A percentile compares a stretch with the other conserved stretches of the same genome.
Conservation (phyloP, 495 filamentous ascomycete genomes). For the Podospora sp. region DNA sequence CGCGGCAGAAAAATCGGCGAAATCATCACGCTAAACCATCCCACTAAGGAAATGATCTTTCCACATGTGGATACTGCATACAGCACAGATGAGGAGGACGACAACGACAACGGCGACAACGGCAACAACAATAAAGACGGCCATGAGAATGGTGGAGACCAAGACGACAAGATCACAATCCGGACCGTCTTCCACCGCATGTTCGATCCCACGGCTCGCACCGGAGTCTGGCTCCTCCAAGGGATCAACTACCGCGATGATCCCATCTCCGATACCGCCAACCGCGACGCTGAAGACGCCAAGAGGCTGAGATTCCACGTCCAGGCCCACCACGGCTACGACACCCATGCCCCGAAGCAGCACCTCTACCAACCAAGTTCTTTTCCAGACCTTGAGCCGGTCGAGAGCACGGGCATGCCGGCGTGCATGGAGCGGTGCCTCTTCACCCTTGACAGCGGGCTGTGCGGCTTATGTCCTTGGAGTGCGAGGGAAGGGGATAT, state of each 20-base stretch:
- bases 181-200: neutral
- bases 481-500: slow-evolving; percentile 15
- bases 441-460: neutral
- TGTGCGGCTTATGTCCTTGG: slow-evolving; percentile 16
- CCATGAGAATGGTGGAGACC: too few relatives aligned
- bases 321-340: slow-evolving; percentile 2
- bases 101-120: too few relatives aligned
- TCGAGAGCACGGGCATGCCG: neutral
- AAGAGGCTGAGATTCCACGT: neutral
- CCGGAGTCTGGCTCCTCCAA: slow-evolving; percentile 8
- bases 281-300: too few relatives aligned
- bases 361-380: neutral
- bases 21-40: neutral
- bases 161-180: too few relatives aligned
- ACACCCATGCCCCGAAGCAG: neutral
- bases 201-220: slow-evolving; percentile 9
- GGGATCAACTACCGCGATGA: neutral
- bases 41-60: neutral
- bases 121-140: too few relatives aligned
- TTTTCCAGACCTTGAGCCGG: neutral
- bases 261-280: too few relatives aligned
- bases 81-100: neutral
- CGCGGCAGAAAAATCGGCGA: slow-evolving; percentile 2
- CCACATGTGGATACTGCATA: too few relatives aligned
- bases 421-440: slow-evolving; percentile 16